Base-by-base conservation (phyloP, 208 protist species). In the Strigomonas galati region DNA sequence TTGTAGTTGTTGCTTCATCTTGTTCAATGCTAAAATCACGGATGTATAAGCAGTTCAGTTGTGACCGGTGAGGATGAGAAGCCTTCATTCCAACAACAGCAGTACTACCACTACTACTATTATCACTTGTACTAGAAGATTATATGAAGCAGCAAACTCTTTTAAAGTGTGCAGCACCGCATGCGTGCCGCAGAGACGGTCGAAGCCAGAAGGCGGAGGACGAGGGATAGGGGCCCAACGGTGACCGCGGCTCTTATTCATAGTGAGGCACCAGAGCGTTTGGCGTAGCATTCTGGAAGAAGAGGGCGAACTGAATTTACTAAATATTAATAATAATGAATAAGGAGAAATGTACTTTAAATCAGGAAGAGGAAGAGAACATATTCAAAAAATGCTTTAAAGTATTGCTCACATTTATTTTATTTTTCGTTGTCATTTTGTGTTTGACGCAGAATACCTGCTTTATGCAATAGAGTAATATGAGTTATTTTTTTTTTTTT, bases 101-200 rank as follows among this genome's bases (percentile, higher is more conserved):
- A 14, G 14, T 44, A 14, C 6, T 44, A 44, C 14, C 37, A 44
- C 14, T 44, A 14, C 37, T 14, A 14, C 37, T 44, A 14, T 14
- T 44, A 6, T 44, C 37, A 17, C 9, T 17, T 14, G 37, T 44
- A 14, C 37, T 17, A 44, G 37, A 14, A 6, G 37, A 44, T 6
- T 14, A 26, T 58, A 24, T 10, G 46, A 37, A 32, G 44, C 37
- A 0, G 74, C 79, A 37, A 84, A 82, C 58, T 72, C 82, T 7
- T 82, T 82, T 15, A 92, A 71, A 27, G 79, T 65, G 62, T 87
- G 84, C 28, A 89, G 66, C 0, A 89, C 82, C 15, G 78, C 70
- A 52, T 89, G 86, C 0, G 74, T 78, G 35, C 86, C 86, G 56
- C 82, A 89, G 19, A 92, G 73, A n/a, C 86, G 82, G 60, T 92